phyloP scores from a whole-genome alignment of 2,329 filamentous ascomycete species.

The Cladosporium sp. region DNA sequence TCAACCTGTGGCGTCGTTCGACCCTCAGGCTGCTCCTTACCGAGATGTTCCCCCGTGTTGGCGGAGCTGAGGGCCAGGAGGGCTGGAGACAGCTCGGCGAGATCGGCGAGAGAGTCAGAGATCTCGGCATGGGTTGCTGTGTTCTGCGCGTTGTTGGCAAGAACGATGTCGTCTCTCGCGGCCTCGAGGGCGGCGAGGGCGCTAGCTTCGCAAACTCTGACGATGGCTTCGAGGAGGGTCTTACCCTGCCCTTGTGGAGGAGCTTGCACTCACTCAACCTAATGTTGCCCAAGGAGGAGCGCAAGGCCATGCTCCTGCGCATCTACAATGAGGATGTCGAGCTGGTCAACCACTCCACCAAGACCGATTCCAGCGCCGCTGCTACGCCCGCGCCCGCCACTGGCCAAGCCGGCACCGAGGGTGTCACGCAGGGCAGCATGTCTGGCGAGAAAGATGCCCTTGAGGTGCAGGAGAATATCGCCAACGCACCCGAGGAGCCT shows the following conservation, averaged over 20 bases:
- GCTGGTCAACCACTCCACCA: slow-evolving; percentile 60
- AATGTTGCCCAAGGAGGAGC: slow-evolving; percentile 97
- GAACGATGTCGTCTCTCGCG: neutral
- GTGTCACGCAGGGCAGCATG: slow-evolving; percentile 2
- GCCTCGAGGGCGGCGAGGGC: slow-evolving; percentile 45
- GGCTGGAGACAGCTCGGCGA: slow-evolving; percentile 75
- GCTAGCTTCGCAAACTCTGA: slow-evolving; percentile 19
- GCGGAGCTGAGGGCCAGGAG: slow-evolving; percentile 36
- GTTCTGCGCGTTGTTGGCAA: slow-evolving; percentile 76
- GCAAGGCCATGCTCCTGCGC: slow-evolving; percentile 81
- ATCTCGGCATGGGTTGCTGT: slow-evolving; percentile 85
- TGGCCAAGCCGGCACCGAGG: neutral
- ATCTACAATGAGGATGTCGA: slow-evolving; percentile 87
- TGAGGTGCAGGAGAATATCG: slow-evolving; percentile 7
- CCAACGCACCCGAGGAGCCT: neutral
- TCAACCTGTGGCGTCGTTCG: slow-evolving; percentile 69
- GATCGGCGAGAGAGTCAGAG: slow-evolving; percentile 75
- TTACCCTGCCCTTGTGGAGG: slow-evolving; percentile 91
- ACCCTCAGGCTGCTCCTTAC: slow-evolving; percentile 79
- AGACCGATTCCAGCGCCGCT: slow-evolving; percentile 9
- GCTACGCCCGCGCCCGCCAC: slow-evolving; percentile 5
- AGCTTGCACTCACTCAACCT: slow-evolving; percentile 88
- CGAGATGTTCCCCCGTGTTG: slow-evolving; percentile 94
- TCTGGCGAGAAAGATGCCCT: slow-evolving; percentile 31
- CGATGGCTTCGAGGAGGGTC: slow-evolving; percentile 63